These are phyloP conservation scores for Aspergillus quadricinctus DNA, from an alignment of 2,329 filamentous ascomycete species.

Conservation along the genomic window DNA sequence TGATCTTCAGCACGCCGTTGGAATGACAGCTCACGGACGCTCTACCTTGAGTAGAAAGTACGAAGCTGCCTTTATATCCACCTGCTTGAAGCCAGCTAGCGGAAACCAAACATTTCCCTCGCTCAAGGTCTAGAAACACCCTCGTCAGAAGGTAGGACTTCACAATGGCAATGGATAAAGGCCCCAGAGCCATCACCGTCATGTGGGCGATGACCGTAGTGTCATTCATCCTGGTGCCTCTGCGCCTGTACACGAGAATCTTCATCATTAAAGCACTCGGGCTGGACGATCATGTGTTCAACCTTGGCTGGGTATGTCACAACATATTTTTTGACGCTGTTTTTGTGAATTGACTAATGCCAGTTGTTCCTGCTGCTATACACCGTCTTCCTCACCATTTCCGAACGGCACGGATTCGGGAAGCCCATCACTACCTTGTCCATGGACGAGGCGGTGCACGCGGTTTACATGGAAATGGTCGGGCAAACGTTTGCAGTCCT, in stretches of 20 bases:
- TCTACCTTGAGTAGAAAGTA: no score
- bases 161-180: constrained; percentile 14
- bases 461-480: constrained; percentile 19
- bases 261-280: constrained; percentile 32
- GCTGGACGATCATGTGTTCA: constrained; percentile 33
- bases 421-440: constrained; percentile 18
- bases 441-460: constrained; percentile 21
- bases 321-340: not conserved
- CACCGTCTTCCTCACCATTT: constrained; percentile 29
- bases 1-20: no score
- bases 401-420: constrained; percentile 34
- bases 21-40: no score
- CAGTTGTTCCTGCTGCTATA: constrained; percentile 22
- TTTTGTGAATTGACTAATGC: not conserved
- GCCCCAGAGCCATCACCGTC: constrained; percentile 13
- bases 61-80: no score
- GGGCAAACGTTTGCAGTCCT: constrained; percentile 36
- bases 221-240: constrained; percentile 20
- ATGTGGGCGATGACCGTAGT: constrained; percentile 22
- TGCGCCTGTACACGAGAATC: constrained; percentile 22
- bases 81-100: not conserved
- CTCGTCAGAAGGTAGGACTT: not conserved
- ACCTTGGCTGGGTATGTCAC: constrained; percentile 26
- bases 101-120: not conserved
- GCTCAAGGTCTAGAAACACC: not conserved